phyloP scores from a whole-genome alignment of 768 basidiomycete genomes.

The Leccinum longicurvipes region DNA sequence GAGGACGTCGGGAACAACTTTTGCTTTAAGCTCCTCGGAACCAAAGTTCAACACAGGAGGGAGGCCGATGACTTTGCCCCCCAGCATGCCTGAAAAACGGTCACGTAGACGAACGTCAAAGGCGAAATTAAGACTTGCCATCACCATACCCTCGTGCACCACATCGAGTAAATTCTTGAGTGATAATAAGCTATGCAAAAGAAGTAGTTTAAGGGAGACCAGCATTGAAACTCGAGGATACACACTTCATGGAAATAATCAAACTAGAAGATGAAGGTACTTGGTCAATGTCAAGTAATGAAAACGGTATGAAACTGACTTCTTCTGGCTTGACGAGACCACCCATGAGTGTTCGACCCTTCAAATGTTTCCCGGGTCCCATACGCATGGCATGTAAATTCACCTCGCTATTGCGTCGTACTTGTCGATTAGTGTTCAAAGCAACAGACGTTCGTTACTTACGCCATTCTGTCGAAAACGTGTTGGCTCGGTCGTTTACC shows the following conservation, averaged over 20 bases:
- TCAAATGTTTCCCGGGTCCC: conserved; percentile 85
- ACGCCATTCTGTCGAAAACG: conserved; percentile 84
- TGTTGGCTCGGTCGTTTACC: conserved; percentile 82
- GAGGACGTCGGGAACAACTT: conserved; percentile 48
- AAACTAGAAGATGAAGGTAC: conserved; percentile 36
- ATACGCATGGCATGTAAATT: conserved; percentile 88
- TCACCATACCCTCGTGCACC: conserved; percentile 65
- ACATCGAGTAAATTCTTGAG: conserved; percentile 57
- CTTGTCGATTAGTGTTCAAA: background rate
- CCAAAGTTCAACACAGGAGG: conserved; percentile 73
- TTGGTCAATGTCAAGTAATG: conserved; percentile 6
- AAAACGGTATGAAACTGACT: conserved; percentile 33
- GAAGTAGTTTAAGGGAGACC: background rate
- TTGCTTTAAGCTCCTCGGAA: conserved; percentile 46
- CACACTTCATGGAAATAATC: conserved; percentile 71
- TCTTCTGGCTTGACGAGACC: conserved; percentile 76
- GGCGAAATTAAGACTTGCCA: conserved; percentile 34
- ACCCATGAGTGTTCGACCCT: conserved; percentile 70
- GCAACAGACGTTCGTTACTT: conserved; percentile 11
- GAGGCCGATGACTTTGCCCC: conserved; percentile 65
- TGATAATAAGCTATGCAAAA: conserved; percentile 49
- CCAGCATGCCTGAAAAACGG: conserved; percentile 36
- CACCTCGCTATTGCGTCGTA: conserved; percentile 40
- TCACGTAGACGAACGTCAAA: background rate
- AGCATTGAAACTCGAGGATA: conserved; percentile 24